phyloP scores from a whole-genome alignment of 176 grass and related monocot genomes.

The Poa annua region DNA sequence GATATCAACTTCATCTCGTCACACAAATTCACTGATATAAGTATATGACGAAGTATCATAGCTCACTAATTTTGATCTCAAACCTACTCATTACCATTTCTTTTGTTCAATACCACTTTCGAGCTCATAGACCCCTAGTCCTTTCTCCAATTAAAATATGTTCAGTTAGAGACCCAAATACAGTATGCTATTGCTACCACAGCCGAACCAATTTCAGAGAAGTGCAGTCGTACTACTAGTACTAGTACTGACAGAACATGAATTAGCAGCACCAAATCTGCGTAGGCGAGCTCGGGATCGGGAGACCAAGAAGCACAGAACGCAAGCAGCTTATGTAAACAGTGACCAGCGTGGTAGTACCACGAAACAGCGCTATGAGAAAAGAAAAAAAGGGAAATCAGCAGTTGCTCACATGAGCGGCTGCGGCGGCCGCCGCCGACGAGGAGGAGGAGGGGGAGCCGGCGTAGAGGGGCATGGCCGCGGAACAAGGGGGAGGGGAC shows the following conservation, averaged over 20 bases:
- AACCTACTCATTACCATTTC: background rate
- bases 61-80: background rate
- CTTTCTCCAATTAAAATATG: background rate
- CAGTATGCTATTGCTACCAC: constrained; percentile 3
- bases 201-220: background rate
- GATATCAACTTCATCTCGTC: background rate
- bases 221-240: background rate
- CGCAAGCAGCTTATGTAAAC: background rate
- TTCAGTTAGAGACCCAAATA: background rate
- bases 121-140: background rate
- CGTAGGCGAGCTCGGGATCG: background rate
- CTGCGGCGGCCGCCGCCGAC: constrained; percentile 25
- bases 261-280: background rate
- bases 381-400: background rate
- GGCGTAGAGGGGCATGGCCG: constrained; percentile 50
- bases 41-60: background rate
- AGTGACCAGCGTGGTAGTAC: background rate
- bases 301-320: background rate
- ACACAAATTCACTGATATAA: background rate
- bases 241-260: background rate
- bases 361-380: background rate
- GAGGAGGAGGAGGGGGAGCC: constrained; percentile 22
- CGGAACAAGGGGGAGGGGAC: constrained; percentile 34
- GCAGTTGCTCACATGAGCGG: constrained; percentile 39
- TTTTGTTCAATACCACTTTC: background rate